Base-by-base conservation (phyloP, 1,284 basidiomycete genomes). In the Cryptococcus sp. region DNA sequence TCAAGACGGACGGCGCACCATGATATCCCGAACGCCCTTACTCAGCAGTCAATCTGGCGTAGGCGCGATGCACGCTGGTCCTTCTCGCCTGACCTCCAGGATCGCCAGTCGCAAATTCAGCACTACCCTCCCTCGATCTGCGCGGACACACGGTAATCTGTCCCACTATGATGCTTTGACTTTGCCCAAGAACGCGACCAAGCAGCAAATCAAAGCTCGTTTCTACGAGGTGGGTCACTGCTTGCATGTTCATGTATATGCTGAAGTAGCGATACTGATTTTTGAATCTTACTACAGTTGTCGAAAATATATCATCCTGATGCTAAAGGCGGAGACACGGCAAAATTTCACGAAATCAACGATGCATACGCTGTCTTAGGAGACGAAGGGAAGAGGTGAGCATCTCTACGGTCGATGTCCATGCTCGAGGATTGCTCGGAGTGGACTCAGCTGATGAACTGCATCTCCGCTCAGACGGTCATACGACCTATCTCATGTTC, bases 221-320 rank as follows among this genome's bases (percentile, higher is more conserved):
- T 81, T 79, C 56, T 81, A 81, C 56, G 78, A 79, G 72, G 79
- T 81, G 61, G 62, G 75, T 67, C 13, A 7, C 8, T 11, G 30
- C 16, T 2, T 23, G 19, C 15, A 30, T 5, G 43, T 17, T 25
- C 22, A 17, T 25, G 3, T 1, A 22, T 22, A 40, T 13, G 35
- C 40, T 22, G 20, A 4, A 2, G 25, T 15, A 2, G 25, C 3
- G 22, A 10, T 19, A n/a, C 7, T 17, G 17, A 45, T n/a, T 47
- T 41, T 20, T 27, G 27, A 11, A 8, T 16, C 30, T 55, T 20
- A 52, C 22, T 5, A 23, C 22, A 81, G 79, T 61, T 81, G 23
- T 79, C 77, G 19, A 80, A 80, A 60, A 75, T 77, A 58, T 69
- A 72, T 54, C 79, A 81, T 64, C 79, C 79, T 4, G 79, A 81